A percentile compares a stretch with the other conserved stretches of the same genome.
phyloP scores from a whole-genome alignment of 129 eudicot species.

The Centella asiatica region DNA sequence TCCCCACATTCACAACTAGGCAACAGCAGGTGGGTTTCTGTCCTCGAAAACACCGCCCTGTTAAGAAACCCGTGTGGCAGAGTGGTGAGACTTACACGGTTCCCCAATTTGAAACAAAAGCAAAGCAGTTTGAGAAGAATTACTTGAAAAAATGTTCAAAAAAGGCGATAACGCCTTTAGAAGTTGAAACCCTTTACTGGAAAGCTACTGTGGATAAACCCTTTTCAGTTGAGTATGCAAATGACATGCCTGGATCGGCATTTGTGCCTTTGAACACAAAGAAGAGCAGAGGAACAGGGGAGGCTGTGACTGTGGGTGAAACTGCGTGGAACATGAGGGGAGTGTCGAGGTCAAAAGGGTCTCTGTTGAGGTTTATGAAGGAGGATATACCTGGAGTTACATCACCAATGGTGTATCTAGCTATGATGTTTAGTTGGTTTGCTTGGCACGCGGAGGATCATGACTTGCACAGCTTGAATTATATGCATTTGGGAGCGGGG shows the following conservation, averaged over 20 bases:
- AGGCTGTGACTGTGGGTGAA: slow-evolving; percentile 58
- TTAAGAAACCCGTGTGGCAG: slow-evolving; percentile 87
- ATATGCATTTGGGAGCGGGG: slow-evolving; percentile 79
- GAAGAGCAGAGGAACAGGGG: slow-evolving; percentile 19
- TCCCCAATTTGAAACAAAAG: slow-evolving; percentile 56
- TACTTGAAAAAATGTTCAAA: slow-evolving; percentile 54
- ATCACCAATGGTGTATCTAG: slow-evolving; percentile 85
- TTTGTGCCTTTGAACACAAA: slow-evolving; percentile 31
- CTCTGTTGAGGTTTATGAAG: slow-evolving; percentile 75
- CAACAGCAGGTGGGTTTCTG: slow-evolving; percentile 86
- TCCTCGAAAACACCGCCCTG: slow-evolving; percentile 74
- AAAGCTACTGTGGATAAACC: slow-evolving; percentile 74
- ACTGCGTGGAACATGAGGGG: slow-evolving; percentile 96
- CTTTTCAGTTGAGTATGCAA: slow-evolving; percentile 77
- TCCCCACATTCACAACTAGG: slow-evolving; percentile 75
- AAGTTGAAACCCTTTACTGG: slow-evolving; percentile 65
- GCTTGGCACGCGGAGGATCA: slow-evolving; percentile 99
- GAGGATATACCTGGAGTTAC: slow-evolving; percentile 96
- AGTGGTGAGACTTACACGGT: slow-evolving; percentile 75
- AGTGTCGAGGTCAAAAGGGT: slow-evolving; percentile 67
- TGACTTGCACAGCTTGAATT: slow-evolving; percentile 94
- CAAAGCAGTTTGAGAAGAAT: slow-evolving; percentile 50
- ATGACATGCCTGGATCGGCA: slow-evolving; percentile 94
- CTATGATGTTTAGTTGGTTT: slow-evolving; percentile 97
- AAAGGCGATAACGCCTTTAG: slow-evolving; percentile 38